Percentiles rank a stretch among this genome's conserved stretches.
Conservation (phyloP, 345 rosid species). For the Ailanthus altissimus region DNA sequence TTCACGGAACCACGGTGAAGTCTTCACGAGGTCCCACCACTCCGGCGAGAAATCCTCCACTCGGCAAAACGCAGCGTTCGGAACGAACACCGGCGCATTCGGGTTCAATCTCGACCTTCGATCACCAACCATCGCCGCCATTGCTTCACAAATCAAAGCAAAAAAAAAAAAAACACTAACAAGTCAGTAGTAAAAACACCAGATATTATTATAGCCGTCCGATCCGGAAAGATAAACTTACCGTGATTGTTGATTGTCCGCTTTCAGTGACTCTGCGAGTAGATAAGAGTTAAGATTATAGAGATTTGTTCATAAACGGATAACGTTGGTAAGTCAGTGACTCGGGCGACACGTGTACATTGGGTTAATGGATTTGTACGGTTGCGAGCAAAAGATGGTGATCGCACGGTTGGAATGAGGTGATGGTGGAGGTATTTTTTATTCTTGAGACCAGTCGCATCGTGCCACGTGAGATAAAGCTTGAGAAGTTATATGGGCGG, state of each 20-base stretch:
- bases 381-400: background rate
- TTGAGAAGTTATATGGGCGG: background rate
- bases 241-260: background rate
- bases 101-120: slow-evolving; percentile 43
- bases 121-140: slow-evolving; percentile 43
- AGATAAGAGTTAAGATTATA: too few species aligned
- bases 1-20: slow-evolving; percentile 40
- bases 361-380: background rate
- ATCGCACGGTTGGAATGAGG: slow-evolving; percentile 8
- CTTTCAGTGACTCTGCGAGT: background rate
- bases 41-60: slow-evolving; percentile 58
- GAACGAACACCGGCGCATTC: slow-evolving; percentile 43
- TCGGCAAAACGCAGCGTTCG: slow-evolving; percentile 33
- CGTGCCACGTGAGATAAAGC: background rate
- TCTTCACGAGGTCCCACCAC: slow-evolving; percentile 53
- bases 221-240: background rate
- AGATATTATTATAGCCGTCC: background rate
- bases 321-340: background rate
- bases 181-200: background rate
- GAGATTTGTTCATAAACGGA: background rate
- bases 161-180: background rate
- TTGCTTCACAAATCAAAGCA: slow-evolving; percentile 7
- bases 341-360: background rate
- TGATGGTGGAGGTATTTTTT: background rate
- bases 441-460: too few species aligned